Evolutionary conservation across 2,329 filamentous ascomycete genomes (phyloP), one percentile per base, ranked within the genome.

Genomic region (Calonectria henricotiae): DNA sequence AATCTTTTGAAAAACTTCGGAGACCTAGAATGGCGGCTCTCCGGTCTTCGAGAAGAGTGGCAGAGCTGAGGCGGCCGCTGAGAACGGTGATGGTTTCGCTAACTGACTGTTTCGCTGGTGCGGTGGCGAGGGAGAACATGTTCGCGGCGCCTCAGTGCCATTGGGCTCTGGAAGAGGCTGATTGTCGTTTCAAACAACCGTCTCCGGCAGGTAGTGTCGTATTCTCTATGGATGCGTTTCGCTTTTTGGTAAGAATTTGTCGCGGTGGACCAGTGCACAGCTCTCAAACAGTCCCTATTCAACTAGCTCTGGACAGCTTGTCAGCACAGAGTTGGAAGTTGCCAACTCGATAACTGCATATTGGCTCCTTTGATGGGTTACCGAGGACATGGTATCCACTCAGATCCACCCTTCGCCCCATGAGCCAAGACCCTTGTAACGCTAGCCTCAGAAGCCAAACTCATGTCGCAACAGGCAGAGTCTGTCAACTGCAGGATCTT

Each of bases 1-100:
- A 98, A 71, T 97, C 92, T 83, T 98, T 98, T 47, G 96, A 94
- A 82, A 99, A 98, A 84, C 95, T 98, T 76, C 97, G 90, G 43
- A 99, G 87, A 20, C 96, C 96, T 35, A 97, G 89, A 58, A 99
- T 98, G 54, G 96, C 95, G 67, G 94, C 95, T 72, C 96, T 92
- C 65, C 97, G 92, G 82, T 99, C 97, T 84, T 99, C 96, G 46
- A 99, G 89, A 17, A 99, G 88, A 1, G 95, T 98, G 51, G 95
- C 94, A 75, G 94, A 98, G 80, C 92, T 91, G 44, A 99, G 89
- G 67, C 96, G 93, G 78, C 92, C 92, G 83, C 95, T 97, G 71
- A 98, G 88, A 47, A 95, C 93, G 72, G 92, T 93, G 82, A 99
- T 99, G 47, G 96, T 98, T 81, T 98, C 95, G 80, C 94, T 93